Evolutionary conservation across 2,329 filamentous ascomycete species (phyloP).

Genomic region (Xylariales sp.): DNA sequence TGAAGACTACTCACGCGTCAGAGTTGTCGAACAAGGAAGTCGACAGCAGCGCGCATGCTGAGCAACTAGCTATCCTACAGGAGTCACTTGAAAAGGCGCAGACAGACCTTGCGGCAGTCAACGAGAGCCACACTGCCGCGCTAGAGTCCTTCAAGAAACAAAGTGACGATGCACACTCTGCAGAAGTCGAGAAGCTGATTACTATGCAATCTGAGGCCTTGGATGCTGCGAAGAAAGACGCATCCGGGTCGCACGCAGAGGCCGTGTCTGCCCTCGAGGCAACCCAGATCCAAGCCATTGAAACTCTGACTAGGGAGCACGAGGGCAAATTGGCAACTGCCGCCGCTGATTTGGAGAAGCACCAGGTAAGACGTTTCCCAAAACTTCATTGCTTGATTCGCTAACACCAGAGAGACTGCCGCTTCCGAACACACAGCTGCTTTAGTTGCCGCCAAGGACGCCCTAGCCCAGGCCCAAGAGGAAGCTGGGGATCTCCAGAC

Average conservation of each 20-base stretch:
- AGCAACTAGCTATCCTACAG: constrained; percentile 24
- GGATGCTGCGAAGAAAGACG: constrained; percentile 38
- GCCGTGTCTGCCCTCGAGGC: constrained; percentile 34
- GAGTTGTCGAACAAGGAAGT: constrained; percentile 20
- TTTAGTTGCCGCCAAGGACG: constrained; percentile 29
- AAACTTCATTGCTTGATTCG: neutral
- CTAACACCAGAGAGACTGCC: constrained; percentile 16
- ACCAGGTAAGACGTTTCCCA: constrained; percentile 12
- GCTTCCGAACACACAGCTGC: constrained; percentile 28
- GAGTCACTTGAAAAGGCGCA: constrained; percentile 22
- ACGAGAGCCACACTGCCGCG: constrained; percentile 28
- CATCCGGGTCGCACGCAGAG: constrained; percentile 21
- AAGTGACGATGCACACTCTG: constrained; percentile 33
- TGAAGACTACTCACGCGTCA: constrained; percentile 20
- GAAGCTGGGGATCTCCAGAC: constrained; percentile 25
- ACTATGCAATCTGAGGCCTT: constrained; percentile 38
- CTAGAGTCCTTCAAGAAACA: constrained; percentile 38
- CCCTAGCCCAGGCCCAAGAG: constrained; percentile 25
- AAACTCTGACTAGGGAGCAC: constrained; percentile 36
- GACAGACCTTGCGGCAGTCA: constrained; percentile 28
- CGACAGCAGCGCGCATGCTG: constrained; percentile 16
- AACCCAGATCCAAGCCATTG: constrained; percentile 42
- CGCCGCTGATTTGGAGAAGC: constrained; percentile 24
- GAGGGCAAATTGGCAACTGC: constrained; percentile 26
- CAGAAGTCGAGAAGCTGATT: constrained; percentile 43